These are phyloP conservation scores for Xylogone sp. DNA, from an alignment of 2,329 filamentous ascomycete species.

Conservation along the genomic window DNA sequence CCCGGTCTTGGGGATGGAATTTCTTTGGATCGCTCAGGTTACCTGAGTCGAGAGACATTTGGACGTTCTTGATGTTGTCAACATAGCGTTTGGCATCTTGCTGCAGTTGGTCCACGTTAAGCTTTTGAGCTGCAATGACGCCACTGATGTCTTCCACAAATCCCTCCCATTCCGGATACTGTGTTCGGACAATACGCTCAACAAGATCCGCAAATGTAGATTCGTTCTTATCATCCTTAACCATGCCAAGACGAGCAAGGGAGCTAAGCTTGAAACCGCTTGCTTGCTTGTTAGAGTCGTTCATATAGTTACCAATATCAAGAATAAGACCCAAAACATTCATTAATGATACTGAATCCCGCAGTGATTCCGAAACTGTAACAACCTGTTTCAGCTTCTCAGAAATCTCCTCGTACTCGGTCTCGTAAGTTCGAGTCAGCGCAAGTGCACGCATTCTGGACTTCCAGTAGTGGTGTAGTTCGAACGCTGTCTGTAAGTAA, in stretches of 20 bases:
- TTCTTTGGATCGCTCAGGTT: constrained; percentile 96
- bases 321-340: constrained; percentile 94
- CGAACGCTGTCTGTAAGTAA: constrained; percentile 87
- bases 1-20: constrained; percentile 95
- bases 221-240: constrained; percentile 99
- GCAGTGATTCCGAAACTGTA: constrained; percentile 78
- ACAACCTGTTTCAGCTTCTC: constrained; percentile 84
- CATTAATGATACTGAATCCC: constrained; percentile 90
- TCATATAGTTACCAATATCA: constrained; percentile 99
- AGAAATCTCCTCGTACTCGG: constrained; percentile 89
- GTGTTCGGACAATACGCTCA: constrained; percentile 91
- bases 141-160: constrained; percentile 82
- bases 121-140: constrained; percentile 77
- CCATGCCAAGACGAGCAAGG: constrained; percentile 87
- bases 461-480: constrained; percentile 98
- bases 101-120: constrained; percentile 91
- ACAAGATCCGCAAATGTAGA: constrained; percentile 93
- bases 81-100: constrained; percentile 88
- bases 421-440: constrained; percentile 77
- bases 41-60: constrained; percentile 85
- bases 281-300: constrained; percentile 97
- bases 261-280: constrained; percentile 97
- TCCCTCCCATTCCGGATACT: constrained; percentile 92
- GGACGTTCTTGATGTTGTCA: constrained; percentile 89
- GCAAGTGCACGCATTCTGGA: constrained; percentile 88